Conservation (phyloP, 768 basidiomycete species). For the Gautieria morchelliformis region DNA sequence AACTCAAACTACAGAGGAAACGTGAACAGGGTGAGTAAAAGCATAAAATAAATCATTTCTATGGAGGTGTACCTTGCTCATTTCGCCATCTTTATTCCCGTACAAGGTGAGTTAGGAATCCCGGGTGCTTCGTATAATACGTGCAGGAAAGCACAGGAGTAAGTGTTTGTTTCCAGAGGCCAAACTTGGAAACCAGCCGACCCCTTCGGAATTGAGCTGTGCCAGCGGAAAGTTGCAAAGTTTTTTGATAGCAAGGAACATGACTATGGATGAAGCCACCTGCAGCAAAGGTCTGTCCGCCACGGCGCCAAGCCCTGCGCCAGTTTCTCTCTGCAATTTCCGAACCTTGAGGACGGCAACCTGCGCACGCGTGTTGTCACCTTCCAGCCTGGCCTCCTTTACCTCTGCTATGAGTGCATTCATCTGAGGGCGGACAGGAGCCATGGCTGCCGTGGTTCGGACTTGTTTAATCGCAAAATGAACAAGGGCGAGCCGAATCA, state of each 20-base stretch:
- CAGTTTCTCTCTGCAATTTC: constrained; percentile 51
- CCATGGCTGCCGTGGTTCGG: too few relatives aligned
- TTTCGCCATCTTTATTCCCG: too few relatives aligned
- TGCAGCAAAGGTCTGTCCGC: constrained; percentile 56
- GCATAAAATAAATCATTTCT: too few relatives aligned
- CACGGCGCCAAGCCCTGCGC: constrained; percentile 49
- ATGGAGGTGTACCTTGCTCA: too few relatives aligned
- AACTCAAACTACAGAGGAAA: too few relatives aligned
- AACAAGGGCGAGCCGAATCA: too few relatives aligned
- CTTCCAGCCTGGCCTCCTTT: constrained; percentile 26
- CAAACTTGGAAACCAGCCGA: constrained; percentile 66
- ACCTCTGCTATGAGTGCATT: constrained; percentile 43
- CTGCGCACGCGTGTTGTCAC: constrained; percentile 34
- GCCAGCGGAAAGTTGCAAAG: constrained; percentile 64
- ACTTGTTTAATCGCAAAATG: too few relatives aligned
- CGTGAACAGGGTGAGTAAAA: too few relatives aligned
- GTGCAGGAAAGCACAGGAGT: too few relatives aligned
- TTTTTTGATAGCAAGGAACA: constrained; percentile 74
- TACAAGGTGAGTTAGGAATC: too few relatives aligned
- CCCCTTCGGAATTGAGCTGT: constrained; percentile 69
- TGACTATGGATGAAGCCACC: constrained; percentile 63
- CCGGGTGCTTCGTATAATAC: too few relatives aligned
- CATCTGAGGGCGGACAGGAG: constrained; percentile 48
- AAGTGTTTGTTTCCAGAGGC: too few relatives aligned
- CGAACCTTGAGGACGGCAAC: constrained; percentile 35